These are phyloP conservation scores for Linaria vulgaris DNA, from an alignment of 257 asterid genomes.

Conservation along the genomic window DNA sequence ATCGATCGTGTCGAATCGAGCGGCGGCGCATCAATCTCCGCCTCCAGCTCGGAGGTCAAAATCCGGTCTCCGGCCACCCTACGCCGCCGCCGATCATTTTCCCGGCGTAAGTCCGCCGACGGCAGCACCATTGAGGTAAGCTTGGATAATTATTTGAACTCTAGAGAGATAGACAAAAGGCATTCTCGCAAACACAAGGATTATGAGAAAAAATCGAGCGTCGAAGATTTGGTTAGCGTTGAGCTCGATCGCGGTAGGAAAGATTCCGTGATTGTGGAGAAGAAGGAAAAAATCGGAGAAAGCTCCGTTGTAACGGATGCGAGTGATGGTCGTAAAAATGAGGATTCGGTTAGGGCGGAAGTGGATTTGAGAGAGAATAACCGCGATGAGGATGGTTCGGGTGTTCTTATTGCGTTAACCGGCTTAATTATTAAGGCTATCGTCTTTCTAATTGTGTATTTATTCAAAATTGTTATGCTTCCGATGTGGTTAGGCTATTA, in stretches of 20 bases:
- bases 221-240: constrained; percentile 16
- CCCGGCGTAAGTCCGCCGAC: constrained; percentile 22
- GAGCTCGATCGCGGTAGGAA: constrained; percentile 25
- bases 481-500: constrained; percentile 54
- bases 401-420: constrained; percentile 40
- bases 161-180: constrained; percentile 26
- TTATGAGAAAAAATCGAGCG: constrained; percentile 28
- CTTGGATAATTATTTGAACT: constrained; percentile 29
- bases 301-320: constrained; percentile 36
- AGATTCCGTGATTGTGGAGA: constrained; percentile 23
- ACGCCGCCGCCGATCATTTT: constrained; percentile 41
- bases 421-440: constrained; percentile 54
- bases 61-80: constrained; percentile 30
- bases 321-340: constrained; percentile 2
- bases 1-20: constrained; percentile 29
- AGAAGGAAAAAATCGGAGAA: constrained; percentile 29
- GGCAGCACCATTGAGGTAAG: constrained; percentile 31
- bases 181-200: constrained; percentile 33
- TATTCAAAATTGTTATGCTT: constrained; percentile 37
- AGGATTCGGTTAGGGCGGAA: constrained; percentile 33
- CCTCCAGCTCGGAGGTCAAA: constrained; percentile 26
- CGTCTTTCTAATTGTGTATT: constrained; percentile 50
- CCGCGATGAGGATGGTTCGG: constrained; percentile 37
- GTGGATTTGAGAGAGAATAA: constrained; percentile 38
- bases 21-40: constrained; percentile 28